Evolutionary conservation across 257 asterid species (phyloP), one percentile per base, ranked within the genome.

Genomic region (Datura wrightii): DNA sequence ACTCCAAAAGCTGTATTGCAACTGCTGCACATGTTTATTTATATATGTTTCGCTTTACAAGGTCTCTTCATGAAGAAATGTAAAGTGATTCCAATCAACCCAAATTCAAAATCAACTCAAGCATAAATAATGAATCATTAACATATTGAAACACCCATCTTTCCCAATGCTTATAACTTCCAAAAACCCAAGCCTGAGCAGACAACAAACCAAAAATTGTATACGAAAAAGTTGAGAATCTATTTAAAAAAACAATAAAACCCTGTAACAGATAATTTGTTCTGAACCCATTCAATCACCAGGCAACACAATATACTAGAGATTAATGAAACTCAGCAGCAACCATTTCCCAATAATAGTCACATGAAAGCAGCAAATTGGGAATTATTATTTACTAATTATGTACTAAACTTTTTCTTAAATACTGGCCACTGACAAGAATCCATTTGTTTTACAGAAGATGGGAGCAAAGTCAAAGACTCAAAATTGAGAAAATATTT

Each of bases 401-500:
- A 44, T 71, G 18, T n/a, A 37, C 39, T 62, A 62, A 39, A 24
- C 6, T 71, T 14, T 31, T 78, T 78, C 82, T 52, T 52, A 8
- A 13, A 3, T 48, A 14, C 4, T 53, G 8, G 16, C 31, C 15
- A 52, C 65, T 52, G 65, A 34, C 82, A 52, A 52, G 34, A 78
- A 78, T 78, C 63, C 82, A 78, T 78, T 78, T 52, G 63, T 78
- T 78, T 78, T 78, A n/a, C 2, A 56, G 59, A 14, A 54, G 31
- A 15, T 56, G 10, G 5, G 62, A 42, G 60, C 59, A 88, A 72
- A 85, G 86, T 86, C 80, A 88, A 82, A 39, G 1, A 39, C 42
- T 39, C 42, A 39, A 39, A 71, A 42, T 7, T 14, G 79, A 54
- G 50, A 80, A 79, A 70, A 15, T 69, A 70, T 42, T 16, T 42